Evolutionary conservation across 1,139 yeast genomes (phyloP).

Genomic region (Suhomyces wounanorum): DNA sequence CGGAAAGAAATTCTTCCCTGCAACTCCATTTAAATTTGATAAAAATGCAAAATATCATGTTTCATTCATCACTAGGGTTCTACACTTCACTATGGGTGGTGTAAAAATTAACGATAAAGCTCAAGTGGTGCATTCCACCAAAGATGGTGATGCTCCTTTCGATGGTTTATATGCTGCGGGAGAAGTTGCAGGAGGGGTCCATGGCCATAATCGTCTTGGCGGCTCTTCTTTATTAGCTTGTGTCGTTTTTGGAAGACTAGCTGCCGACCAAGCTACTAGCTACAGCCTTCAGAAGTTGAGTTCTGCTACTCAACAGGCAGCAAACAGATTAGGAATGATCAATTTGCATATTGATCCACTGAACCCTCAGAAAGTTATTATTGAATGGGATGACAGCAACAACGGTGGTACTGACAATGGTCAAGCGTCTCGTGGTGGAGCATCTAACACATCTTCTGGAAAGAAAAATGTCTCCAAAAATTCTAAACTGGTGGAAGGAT

Average conservation of each 20-base stretch:
- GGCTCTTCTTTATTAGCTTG: constrained; percentile 79
- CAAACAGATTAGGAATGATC: constrained; percentile 45
- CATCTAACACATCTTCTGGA: background rate
- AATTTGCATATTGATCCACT: constrained; percentile 49
- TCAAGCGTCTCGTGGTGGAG: background rate
- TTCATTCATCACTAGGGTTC: constrained; percentile 68
- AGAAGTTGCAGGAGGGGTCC: constrained; percentile 82
- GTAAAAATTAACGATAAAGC: constrained; percentile 63
- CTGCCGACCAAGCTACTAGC: constrained; percentile 50
- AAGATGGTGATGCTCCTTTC: constrained; percentile 37
- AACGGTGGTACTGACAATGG: background rate
- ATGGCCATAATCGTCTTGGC: constrained; percentile 75
- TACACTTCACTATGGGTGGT: constrained; percentile 90
- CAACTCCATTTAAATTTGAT: constrained; percentile 45
- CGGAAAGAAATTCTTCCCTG: constrained; percentile 55
- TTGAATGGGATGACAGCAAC: constrained; percentile 27
- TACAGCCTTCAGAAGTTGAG: constrained; percentile 36
- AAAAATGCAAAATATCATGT: constrained; percentile 42
- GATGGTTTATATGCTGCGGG: constrained; percentile 75
- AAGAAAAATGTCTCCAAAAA: background rate
- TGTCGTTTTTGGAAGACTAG: constrained; percentile 75
- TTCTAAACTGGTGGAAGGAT: background rate
- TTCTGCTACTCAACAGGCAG: constrained; percentile 22
- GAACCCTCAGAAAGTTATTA: constrained; percentile 29
- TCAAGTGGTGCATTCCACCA: constrained; percentile 51